Evolutionary conservation across 2,329 filamentous ascomycete species (phyloP), one percentile per base, ranked within the genome.

Genomic region (Rutstroemia sp.): DNA sequence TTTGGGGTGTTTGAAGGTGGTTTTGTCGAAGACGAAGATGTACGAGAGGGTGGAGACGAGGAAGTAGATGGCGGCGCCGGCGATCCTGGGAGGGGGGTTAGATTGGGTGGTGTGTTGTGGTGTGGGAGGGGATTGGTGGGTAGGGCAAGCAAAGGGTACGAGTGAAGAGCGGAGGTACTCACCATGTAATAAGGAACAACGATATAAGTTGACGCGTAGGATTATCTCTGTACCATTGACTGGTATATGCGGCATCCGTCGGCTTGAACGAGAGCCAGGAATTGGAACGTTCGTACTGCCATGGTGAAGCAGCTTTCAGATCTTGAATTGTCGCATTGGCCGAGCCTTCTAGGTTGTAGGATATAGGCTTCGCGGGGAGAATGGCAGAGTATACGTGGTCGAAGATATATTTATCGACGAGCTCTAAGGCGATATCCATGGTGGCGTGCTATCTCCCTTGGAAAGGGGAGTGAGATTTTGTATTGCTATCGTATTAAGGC

Each of bases 391-490:
- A 96, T 57, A 88, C 65, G 64, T 86, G 82, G 74, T 97, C 92
- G 72, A 87, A 87, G 61, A 92, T 67, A 68, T 87, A 89, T 65
- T 86, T 89, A 74, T 97, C 92, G 73, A 83, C 80, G 58, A 92
- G 66, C 73, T 96, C 92, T 63, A 96, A 86, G 47, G 94, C 83
- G 74, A 96, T 83, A 78, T 97, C 92, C 92, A 97, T 96, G 72
- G 70, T 77, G 75, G 61, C 4, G 36, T 25, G 44, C 44, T 21
- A 5, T 23, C 19, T 12, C 30, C 30, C 30, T 12, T 34, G 9
- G 30, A 14, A 34, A 34, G 30, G 30, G 10, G 30, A 10, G 30
- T 34, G 30, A 12, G 30, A 34, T 34, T 34, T 10, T 34, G 30
- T 34, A 34, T 34, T 4, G 30, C 12, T 3, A 12, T 34, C 2